Evolutionary conservation across 1,284 basidiomycete genomes (phyloP).

Genomic region (Agroathelia rolfsii): DNA sequence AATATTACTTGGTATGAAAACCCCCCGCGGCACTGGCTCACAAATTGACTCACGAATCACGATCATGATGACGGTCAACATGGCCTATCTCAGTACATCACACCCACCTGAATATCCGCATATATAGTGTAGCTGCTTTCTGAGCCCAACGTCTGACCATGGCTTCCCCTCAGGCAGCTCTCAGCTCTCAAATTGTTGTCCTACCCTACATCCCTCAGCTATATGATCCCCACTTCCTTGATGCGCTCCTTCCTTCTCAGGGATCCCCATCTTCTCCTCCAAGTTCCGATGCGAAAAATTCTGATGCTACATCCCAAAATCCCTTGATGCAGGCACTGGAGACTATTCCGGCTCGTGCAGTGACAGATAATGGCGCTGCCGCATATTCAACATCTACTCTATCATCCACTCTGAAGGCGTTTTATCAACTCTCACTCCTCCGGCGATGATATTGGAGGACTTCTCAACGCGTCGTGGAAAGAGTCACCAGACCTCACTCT

Average conservation of each 20-base stretch:
- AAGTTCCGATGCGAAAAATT: no score
- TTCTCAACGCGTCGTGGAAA: constrained; percentile 38
- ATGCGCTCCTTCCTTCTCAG: constrained; percentile 35
- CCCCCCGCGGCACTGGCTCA: no score
- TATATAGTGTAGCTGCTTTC: no score
- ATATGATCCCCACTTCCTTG: constrained; percentile 38
- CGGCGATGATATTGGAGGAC: constrained; percentile 18
- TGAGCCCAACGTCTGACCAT: no score
- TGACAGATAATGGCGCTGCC: constrained; percentile 36
- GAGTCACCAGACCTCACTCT: constrained; percentile 43
- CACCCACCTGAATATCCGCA: no score
- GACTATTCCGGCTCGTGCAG: constrained; percentile 27
- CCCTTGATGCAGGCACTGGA: constrained; percentile 44
- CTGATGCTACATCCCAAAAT: constrained; percentile 23
- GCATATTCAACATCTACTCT: constrained; percentile 38
- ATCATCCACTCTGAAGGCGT: constrained; percentile 42
- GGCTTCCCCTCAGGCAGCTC: constrained; percentile 1
- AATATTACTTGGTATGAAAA: no score
- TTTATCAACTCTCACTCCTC: constrained; percentile 28
- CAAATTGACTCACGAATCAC: no score
- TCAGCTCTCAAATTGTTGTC: constrained; percentile 23
- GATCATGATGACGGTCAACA: no score
- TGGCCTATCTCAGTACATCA: no score
- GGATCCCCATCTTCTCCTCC: no score
- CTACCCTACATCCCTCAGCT: constrained; percentile 43